Evolutionary conservation across 208 protist genomes (phyloP).

Genomic region (Herpetomonas tarakana): DNA sequence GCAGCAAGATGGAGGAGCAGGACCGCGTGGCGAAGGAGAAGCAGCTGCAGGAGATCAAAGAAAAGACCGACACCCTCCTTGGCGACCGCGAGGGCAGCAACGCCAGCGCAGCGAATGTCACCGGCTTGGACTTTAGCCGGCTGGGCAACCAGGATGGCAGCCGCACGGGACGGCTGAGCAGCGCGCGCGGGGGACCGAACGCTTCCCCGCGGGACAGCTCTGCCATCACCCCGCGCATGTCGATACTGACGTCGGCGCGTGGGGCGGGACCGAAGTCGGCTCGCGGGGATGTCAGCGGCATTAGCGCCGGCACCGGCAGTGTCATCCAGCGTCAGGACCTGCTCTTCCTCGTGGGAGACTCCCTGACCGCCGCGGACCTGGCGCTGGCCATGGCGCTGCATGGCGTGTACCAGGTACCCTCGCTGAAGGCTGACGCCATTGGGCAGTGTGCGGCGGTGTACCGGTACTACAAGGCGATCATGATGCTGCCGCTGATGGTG

Average conservation of each 20-base stretch:
- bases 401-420: conserved; percentile 17
- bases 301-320: background rate
- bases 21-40: conserved; percentile 35
- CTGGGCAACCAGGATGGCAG: no score
- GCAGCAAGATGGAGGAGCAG: conserved; percentile 20
- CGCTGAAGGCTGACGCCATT: conserved; percentile 16
- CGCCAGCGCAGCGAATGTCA: background rate
- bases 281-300: conserved; percentile 1
- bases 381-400: conserved; percentile 45
- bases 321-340: conserved; percentile 32
- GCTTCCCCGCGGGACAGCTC: conserved; percentile 7
- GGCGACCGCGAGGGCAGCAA: conserved; percentile 7
- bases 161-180: no score
- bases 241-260: conserved; percentile 26
- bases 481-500: conserved; percentile 49
- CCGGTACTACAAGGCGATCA: conserved; percentile 42
- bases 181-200: background rate
- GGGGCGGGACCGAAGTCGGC: conserved; percentile 9
- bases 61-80: conserved; percentile 21
- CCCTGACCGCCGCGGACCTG: conserved; percentile 68
- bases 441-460: conserved; percentile 9
- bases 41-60: conserved; percentile 21
- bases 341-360: conserved; percentile 65
- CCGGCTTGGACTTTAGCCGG: background rate
- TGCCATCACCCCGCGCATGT: conserved; percentile 15